Evolutionary conservation across 2,329 filamentous ascomycete genomes (phyloP), one percentile per base, ranked within the genome.

Genomic region (Scytalidium sp.): DNA sequence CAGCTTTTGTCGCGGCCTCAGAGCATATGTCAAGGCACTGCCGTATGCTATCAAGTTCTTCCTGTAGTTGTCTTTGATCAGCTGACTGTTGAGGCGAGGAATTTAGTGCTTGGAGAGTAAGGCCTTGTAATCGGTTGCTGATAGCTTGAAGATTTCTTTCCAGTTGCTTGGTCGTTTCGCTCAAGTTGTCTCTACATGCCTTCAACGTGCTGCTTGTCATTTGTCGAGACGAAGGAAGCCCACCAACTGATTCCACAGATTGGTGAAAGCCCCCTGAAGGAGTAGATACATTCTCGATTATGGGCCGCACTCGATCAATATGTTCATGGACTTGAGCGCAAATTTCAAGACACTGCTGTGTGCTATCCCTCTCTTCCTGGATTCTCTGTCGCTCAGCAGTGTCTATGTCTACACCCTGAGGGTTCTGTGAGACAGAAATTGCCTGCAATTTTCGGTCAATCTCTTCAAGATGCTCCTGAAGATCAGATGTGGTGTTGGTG

Each of bases 281-380:
- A 48, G 29, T 46, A 51, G 55, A 54, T 41, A 47, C 45, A 42
- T 53, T 55, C 44, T 41, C 43, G 43, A 43, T 42, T 40, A 42
- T 56, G 13, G 50, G 49, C 45, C 60, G 58, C 41, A 56, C 46
- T 49, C 55, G 42, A 29, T 62, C 58, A 51, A 66, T 61, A 23
- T 62, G 61, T 17, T 52, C 45, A 22, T 56, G 61, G 32, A 65
- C 57, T 21, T 63, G 51, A 29, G 48, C 36, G 50, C 64, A 68
- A 47, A 66, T 63, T 41, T 47, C 45, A 23, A 68, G 53, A 47
- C 63, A 66, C 43, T 65, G 54, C 49, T 63, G 51, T 45, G 61
- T 64, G 52, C 62, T 62, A 36, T 58, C 52, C 50, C 55, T 61
- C 47, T 67, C 63, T 41, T 66, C 60, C 47, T 56, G 54, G 19